Evolutionary conservation across 495 filamentous ascomycete genomes (phyloP).

Genomic region (Neurospora tetraspora): DNA sequence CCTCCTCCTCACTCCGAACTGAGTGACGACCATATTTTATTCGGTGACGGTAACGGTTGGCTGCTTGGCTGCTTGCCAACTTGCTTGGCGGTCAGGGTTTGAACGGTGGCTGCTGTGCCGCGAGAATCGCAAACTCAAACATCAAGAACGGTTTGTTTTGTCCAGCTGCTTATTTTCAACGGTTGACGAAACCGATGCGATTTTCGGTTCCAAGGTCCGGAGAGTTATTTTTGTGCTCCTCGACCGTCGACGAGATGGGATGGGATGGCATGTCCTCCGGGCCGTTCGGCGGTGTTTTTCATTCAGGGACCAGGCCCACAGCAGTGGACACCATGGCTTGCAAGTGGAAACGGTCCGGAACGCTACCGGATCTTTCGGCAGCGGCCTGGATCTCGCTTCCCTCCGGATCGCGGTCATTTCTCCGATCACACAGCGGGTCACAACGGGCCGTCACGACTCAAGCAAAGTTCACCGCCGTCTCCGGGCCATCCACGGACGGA

Average conservation of each 20-base stretch:
- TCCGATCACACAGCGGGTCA: not conserved
- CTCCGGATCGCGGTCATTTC: not conserved
- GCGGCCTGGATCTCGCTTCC: not conserved
- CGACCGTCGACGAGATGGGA: not conserved
- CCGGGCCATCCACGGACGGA: not conserved
- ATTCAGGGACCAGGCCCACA: not conserved
- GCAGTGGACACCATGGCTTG: not conserved
- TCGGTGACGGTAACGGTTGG: not conserved
- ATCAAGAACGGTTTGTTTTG: not conserved
- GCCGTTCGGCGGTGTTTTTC: not conserved
- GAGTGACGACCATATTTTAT: not conserved
- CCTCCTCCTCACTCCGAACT: not conserved
- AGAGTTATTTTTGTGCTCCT: not conserved
- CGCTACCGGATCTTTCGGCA: not conserved
- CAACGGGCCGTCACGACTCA: not conserved
- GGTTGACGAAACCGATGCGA: not conserved
- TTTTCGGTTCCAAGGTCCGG: not conserved
- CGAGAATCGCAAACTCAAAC: not conserved
- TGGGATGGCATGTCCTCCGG: not conserved
- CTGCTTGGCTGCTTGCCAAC: not conserved
- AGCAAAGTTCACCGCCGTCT: not conserved
- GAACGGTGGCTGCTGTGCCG: not conserved
- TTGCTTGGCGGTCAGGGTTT: not conserved
- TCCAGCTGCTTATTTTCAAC: not conserved
- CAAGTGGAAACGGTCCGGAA: not conserved